Conservation (phyloP, 2,329 filamentous ascomycete genomes). For the Colletotrichum paranaense region DNA sequence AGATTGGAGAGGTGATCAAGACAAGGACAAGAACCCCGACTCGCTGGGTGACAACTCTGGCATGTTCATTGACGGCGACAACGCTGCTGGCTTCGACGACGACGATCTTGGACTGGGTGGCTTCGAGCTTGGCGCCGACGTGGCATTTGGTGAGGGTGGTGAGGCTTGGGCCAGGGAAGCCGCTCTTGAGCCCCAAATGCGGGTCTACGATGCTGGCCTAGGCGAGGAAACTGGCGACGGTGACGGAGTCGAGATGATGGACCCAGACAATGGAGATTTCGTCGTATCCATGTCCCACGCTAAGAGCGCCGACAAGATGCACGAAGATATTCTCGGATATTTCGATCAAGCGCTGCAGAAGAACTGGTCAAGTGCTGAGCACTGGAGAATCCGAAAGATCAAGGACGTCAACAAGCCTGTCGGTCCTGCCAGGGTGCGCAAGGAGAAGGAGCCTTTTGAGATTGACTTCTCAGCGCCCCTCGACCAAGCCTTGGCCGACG, state of each 20-base stretch:
- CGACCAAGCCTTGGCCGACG: conserved; percentile 75
- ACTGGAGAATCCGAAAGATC: conserved; percentile 96
- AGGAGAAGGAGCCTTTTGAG: conserved; percentile 96
- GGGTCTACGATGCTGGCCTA: conserved; percentile 75
- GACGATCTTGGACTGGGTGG: conserved; percentile 71
- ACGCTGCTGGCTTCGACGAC: conserved; percentile 83
- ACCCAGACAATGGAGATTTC: conserved; percentile 77
- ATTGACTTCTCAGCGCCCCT: conserved; percentile 89
- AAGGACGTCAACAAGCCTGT: conserved; percentile 79
- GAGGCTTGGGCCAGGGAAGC: conserved; percentile 96
- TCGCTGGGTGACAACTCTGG: conserved; percentile 77
- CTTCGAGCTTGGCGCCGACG: conserved; percentile 76
- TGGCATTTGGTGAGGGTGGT: conserved; percentile 94
- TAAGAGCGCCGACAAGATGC: conserved; percentile 70
- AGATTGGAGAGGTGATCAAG: conserved; percentile 81
- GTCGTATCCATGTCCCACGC: conserved; percentile 81
- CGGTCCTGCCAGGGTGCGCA: conserved; percentile 73
- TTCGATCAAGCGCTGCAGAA: conserved; percentile 97
- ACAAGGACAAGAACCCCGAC: conserved; percentile 67
- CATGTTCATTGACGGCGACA: conserved; percentile 88
- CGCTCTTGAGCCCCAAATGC: conserved; percentile 86
- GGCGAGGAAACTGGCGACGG: conserved; percentile 66
- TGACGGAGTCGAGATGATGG: conserved; percentile 68
- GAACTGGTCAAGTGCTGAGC: conserved; percentile 98
- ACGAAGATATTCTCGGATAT: conserved; percentile 97